Conservation (phyloP, 2,329 filamentous ascomycete genomes). For the Fusarium algeriense region DNA sequence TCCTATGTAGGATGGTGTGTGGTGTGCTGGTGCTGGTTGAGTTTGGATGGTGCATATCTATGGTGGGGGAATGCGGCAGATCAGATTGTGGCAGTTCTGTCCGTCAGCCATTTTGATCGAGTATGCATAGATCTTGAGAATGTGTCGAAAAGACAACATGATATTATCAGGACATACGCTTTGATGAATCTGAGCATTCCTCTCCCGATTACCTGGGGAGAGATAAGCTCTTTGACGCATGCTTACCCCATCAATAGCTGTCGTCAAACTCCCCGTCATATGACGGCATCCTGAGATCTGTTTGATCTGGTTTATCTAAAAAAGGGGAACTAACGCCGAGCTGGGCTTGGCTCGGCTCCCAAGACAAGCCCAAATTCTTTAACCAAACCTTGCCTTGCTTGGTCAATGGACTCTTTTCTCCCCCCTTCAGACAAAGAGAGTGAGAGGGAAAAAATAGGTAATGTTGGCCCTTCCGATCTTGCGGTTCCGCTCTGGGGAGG, state of each 20-base stretch:
- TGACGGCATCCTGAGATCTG: constrained; percentile 41
- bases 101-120: constrained; percentile 15
- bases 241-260: background rate
- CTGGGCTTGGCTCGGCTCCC: constrained; percentile 12
- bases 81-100: constrained; percentile 33
- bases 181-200: background rate
- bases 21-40: constrained; percentile 2
- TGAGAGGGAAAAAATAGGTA: background rate
- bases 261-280: constrained; percentile 39
- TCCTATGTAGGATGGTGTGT: constrained; percentile 4
- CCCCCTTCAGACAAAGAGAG: background rate
- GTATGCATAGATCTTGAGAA: background rate
- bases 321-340: constrained; percentile 27
- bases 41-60: constrained; percentile 14
- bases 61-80: constrained; percentile 37
- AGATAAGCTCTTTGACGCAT: background rate
- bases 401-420: background rate
- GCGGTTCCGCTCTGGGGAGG: constrained; percentile 36
- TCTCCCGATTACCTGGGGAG: background rate
- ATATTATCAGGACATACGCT: background rate
- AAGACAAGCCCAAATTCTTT: constrained; percentile 9
- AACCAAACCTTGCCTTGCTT: constrained; percentile 11
- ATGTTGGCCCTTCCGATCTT: constrained; percentile 10
- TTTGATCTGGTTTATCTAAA: constrained; percentile 34
- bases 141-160: background rate